These are phyloP conservation scores for Zelonia costaricensis DNA, from an alignment of 208 protist species.

Conservation along the genomic window DNA sequence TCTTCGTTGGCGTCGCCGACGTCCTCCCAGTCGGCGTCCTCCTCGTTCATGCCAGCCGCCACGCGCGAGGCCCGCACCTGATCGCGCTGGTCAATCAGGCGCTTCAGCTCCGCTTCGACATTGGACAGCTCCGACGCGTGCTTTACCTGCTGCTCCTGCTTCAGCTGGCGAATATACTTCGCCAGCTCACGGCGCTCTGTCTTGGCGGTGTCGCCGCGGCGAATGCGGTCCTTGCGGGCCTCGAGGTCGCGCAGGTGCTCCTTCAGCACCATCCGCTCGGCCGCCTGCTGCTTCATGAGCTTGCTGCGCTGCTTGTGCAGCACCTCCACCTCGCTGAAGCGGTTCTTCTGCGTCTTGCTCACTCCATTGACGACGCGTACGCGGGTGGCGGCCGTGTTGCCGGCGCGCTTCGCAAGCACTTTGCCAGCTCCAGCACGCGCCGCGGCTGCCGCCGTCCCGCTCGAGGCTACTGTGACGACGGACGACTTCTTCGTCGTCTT, in stretches of 20 bases:
- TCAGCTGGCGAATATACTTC: slow-evolving; percentile 87
- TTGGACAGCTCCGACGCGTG: slow-evolving; percentile 65
- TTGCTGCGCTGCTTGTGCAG: slow-evolving; percentile 51
- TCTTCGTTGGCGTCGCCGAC: slow-evolving; percentile 43
- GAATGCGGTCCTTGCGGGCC: slow-evolving; percentile 55
- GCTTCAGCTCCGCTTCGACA: slow-evolving; percentile 66
- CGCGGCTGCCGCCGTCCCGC: slow-evolving; percentile 3
- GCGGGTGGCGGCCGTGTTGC: slow-evolving; percentile 4
- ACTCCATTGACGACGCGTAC: slow-evolving; percentile 17
- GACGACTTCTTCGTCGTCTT: slow-evolving; percentile 33
- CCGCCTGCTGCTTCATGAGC: slow-evolving; percentile 74
- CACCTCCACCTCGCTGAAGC: slow-evolving; percentile 16
- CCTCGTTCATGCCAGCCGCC: slow-evolving; percentile 27
- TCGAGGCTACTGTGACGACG: not conserved
- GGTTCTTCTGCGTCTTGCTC: slow-evolving; percentile 13
- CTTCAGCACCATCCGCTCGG: slow-evolving; percentile 85
- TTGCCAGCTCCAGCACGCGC: slow-evolving; percentile 12
- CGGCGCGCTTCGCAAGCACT: not conserved
- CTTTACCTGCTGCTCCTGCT: slow-evolving; percentile 77
- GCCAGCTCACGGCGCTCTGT: slow-evolving; percentile 84
- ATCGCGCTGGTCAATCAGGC: slow-evolving; percentile 34
- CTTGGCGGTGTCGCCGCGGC: slow-evolving; percentile 74
- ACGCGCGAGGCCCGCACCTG: slow-evolving; percentile 17
- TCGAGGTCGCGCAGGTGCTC: slow-evolving; percentile 80
- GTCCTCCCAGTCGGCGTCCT: slow-evolving; percentile 60